Percentiles rank a stretch among this genome's conserved stretches.
Conservation (phyloP, 345 rosid species). For the Gossypium arboreum region DNA sequence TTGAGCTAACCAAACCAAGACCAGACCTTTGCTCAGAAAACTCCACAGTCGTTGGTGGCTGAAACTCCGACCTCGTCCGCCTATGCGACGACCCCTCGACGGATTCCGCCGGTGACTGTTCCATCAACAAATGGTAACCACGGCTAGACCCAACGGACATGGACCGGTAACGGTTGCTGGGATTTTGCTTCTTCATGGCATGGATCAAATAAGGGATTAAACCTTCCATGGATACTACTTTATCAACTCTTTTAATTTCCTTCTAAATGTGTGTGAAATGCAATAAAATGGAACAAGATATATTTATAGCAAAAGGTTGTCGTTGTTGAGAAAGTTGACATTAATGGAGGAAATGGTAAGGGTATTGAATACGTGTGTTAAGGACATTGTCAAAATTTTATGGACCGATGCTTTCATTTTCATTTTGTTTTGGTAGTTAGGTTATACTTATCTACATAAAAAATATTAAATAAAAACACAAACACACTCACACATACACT, state of each 20-base stretch:
- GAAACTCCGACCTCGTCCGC: conserved; percentile 46
- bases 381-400: background rate
- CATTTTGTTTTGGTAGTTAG: background rate
- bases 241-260: background rate
- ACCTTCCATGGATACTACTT: conserved; percentile 59
- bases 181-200: conserved; percentile 39
- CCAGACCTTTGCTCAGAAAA: conserved; percentile 28
- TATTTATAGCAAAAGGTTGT: conserved; percentile 7
- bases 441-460: too few species aligned
- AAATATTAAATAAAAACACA: too few species aligned
- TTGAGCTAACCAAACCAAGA: conserved; percentile 11
- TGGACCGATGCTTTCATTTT: background rate
- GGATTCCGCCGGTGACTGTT: conserved; percentile 25
- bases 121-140: conserved; percentile 54
- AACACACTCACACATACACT: too few species aligned
- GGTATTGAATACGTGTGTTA: background rate
- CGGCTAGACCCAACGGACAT: conserved; percentile 45
- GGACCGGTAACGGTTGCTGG: conserved; percentile 21
- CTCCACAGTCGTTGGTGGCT: conserved; percentile 29
- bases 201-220: conserved; percentile 57
- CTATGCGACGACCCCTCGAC: conserved; percentile 45
- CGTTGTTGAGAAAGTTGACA: background rate
- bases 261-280: background rate
- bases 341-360: background rate
- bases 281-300: background rate